These are phyloP conservation scores for Fusarium sp. DNA, from an alignment of 2,329 filamentous ascomycete genomes.

Conservation along the genomic window DNA sequence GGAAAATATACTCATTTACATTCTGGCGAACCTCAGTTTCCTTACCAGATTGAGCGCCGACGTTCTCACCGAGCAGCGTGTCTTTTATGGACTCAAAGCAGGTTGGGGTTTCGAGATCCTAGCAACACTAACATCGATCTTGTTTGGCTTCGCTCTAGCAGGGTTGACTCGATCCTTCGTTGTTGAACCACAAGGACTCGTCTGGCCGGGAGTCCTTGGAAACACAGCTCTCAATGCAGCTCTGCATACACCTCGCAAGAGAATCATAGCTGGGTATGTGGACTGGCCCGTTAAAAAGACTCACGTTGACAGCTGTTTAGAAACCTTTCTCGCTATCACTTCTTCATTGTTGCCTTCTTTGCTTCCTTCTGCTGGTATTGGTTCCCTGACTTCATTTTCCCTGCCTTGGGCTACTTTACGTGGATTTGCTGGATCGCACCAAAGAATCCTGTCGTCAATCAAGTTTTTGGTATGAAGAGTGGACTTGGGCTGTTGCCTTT, in stretches of 20 bases:
- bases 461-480: slow-evolving; percentile 63
- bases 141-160: slow-evolving; percentile 66
- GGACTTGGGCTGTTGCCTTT: slow-evolving; percentile 57
- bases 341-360: slow-evolving; percentile 58
- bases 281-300: rapidly evolving
- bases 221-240: slow-evolving; percentile 61
- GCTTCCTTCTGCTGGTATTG: slow-evolving; percentile 62
- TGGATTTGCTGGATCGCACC: slow-evolving; percentile 65
- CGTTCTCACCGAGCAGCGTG: slow-evolving; percentile 52
- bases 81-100: slow-evolving; percentile 60
- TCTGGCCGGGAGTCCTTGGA: slow-evolving; percentile 67
- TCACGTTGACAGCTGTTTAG: slow-evolving; percentile 2
- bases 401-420: slow-evolving; percentile 59
- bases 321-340: slow-evolving; percentile 57
- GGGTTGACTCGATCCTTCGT: slow-evolving; percentile 61
- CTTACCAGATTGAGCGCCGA: slow-evolving; percentile 55
- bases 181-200: slow-evolving; percentile 60
- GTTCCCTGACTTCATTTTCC: slow-evolving; percentile 64
- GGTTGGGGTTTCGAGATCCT: slow-evolving; percentile 65
- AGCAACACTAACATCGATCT: slow-evolving; percentile 62
- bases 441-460: slow-evolving; percentile 61
- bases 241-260: slow-evolving; percentile 56
- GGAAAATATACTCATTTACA: slow-evolving; percentile 68
- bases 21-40: slow-evolving; percentile 68
- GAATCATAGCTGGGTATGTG: slow-evolving; percentile 38